Percentiles rank a stretch among this genome's conserved stretches.
These are phyloP conservation scores for Ciborinia camelliae DNA, from an alignment of 2,329 filamentous ascomycete species.

Conservation along the genomic window DNA sequence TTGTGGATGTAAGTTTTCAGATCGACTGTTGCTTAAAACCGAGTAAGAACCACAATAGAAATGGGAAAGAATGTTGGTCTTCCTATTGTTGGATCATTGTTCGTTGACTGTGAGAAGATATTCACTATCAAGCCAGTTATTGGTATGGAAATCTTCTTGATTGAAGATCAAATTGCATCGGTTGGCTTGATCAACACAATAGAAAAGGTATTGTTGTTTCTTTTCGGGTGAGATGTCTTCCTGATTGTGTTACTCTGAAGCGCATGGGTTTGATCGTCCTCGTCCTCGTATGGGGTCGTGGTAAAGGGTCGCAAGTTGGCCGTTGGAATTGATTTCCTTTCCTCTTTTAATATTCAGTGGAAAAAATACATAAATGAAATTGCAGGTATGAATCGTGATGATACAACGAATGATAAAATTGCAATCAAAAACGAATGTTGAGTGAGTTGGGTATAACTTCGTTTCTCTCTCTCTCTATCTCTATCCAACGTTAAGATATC, in stretches of 20 bases:
- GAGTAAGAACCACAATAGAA: slow-evolving; percentile 8
- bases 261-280: slow-evolving; percentile 16
- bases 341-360: background rate
- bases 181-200: background rate
- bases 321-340: background rate
- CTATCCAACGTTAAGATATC: background rate
- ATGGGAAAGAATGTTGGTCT: background rate
- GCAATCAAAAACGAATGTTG: background rate
- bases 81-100: slow-evolving; percentile 11
- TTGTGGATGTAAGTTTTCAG: background rate
- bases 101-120: background rate
- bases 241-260: slow-evolving; percentile 3
- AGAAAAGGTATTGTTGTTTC: background rate
- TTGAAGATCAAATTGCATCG: slow-evolving; percentile 9
- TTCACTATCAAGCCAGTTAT: background rate
- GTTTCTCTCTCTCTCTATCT: background rate
- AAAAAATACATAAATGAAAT: background rate
- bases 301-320: background rate
- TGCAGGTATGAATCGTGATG: background rate
- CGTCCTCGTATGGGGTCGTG: background rate
- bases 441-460: background rate
- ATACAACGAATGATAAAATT: background rate
- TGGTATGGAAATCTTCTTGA: background rate
- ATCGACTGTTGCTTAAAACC: slow-evolving; percentile 3
- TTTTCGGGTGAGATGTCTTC: background rate